Evolutionary conservation across 208 protist species (phyloP).

Genomic region (Acanthamoeba culbertsoni): DNA sequence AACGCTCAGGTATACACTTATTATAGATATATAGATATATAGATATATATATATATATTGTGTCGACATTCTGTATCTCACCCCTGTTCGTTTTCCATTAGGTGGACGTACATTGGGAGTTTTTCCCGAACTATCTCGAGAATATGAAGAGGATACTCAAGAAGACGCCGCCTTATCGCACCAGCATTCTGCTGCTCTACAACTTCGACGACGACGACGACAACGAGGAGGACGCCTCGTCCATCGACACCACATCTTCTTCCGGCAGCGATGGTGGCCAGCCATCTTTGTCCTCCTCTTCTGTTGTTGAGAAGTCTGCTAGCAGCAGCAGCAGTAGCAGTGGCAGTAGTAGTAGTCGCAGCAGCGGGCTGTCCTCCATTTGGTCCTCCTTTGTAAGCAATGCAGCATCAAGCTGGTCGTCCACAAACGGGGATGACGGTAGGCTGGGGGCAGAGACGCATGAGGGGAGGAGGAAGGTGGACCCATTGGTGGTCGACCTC

Average conservation of each 20-base stretch:
- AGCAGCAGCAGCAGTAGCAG: background rate
- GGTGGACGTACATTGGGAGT: conserved; percentile 12
- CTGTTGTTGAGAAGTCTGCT: too few species aligned
- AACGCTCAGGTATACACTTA: background rate
- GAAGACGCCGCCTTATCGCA: background rate
- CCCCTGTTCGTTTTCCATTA: background rate
- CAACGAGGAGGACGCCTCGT: background rate
- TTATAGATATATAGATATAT: background rate
- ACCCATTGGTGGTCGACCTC: conserved; percentile 1
- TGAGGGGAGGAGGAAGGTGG: background rate
- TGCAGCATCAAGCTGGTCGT: background rate
- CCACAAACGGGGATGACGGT: background rate
- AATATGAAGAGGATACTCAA: conserved; percentile 22
- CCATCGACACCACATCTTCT: too few species aligned
- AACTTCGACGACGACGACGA: background rate
- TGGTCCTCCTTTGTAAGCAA: background rate
- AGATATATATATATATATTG: background rate
- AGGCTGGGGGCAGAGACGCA: too few species aligned
- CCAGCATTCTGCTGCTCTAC: conserved; percentile 11
- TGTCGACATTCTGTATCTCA: background rate
- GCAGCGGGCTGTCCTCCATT: background rate
- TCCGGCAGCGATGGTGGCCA: background rate
- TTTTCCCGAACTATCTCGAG: background rate
- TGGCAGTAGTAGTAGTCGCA: background rate
- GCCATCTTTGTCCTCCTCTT: too few species aligned